Base-by-base conservation (phyloP, 257 asterid genomes). In the Salvia splendens region DNA sequence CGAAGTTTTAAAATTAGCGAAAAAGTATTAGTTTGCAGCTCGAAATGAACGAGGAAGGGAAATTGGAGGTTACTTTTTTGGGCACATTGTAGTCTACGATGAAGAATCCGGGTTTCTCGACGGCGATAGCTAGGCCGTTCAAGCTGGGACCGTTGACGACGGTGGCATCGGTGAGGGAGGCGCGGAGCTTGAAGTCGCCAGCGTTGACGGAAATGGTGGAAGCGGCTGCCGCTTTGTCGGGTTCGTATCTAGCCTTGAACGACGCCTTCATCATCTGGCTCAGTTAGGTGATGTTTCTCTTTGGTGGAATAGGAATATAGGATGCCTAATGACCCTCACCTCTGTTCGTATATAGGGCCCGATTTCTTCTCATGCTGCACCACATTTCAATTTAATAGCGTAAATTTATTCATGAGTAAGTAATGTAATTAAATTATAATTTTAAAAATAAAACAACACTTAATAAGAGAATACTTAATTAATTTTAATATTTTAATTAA, bases 71-170 rank as follows among this genome's bases (percentile, higher is more conserved):
- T 64, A 90, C 99, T 69, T 86, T 81, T 73, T 90, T 86, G 69
- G 97, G 95, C 50, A 93, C 97, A 78, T 88, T 82, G 81, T 90
- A 90, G 67, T 88, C 95, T 75, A 93, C 60, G 82, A 86, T 72
- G 85, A 93, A 93, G 77, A 69, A 85, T 36, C 97, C 99, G 8
- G 99, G 99, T 68, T 86, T 90, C 65, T 93, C 96, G 64, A 93
- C 73, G 49, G 91, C 92, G 16, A 93, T 59, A 65, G 87, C 81
- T 40, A 93, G 70, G 61, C 97, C 99, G 72, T 85, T 85, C 78
- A 90, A 76, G 83, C 79, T 73, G 71, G 97, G 99, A 75, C 97
- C 99, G 64, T 82, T 78, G 83, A 82, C 81, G 58, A 93, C 62
- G 62, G 97, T 90, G 75, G 97, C 96, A 12, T 93, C 99, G 30